Conservation (phyloP, 73 alveolate genomes). For the Tetrahymena elliotti region DNA sequence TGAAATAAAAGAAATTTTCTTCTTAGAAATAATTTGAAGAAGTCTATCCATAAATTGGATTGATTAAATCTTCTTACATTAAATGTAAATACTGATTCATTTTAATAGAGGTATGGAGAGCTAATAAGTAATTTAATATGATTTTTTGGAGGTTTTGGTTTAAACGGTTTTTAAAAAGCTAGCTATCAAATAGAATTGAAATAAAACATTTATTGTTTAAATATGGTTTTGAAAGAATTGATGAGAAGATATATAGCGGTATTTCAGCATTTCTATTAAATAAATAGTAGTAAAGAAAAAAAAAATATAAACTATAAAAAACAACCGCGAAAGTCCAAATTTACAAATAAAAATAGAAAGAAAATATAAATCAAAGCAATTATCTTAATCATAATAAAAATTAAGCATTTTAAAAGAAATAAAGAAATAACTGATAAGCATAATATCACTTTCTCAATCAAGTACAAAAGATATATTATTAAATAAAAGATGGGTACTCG, state of each 20-base stretch:
- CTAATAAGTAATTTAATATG: too few species aligned
- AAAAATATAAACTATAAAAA: neutral
- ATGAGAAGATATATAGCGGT: neutral
- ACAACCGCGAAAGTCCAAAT: conserved; percentile 2
- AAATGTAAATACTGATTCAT: neutral
- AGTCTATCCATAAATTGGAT: neutral
- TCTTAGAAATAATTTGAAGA: neutral
- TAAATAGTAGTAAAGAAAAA: neutral
- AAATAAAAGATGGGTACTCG: neutral
- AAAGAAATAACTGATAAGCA: neutral
- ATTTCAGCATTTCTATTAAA: neutral
- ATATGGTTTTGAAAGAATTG: neutral
- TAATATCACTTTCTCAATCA: neutral
- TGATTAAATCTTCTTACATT: neutral
- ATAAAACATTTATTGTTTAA: too few species aligned
- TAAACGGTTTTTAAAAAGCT: neutral
- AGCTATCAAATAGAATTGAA: neutral
- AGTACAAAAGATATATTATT: neutral
- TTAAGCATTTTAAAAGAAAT: neutral
- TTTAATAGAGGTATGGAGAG: neutral
- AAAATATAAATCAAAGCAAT: neutral
- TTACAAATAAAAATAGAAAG: neutral
- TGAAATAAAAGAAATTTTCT: neutral
- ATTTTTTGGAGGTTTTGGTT: neutral
- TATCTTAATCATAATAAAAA: neutral